Evolutionary conservation across 495 filamentous ascomycete species (phyloP).

Genomic region (Neurospora sp.): DNA sequence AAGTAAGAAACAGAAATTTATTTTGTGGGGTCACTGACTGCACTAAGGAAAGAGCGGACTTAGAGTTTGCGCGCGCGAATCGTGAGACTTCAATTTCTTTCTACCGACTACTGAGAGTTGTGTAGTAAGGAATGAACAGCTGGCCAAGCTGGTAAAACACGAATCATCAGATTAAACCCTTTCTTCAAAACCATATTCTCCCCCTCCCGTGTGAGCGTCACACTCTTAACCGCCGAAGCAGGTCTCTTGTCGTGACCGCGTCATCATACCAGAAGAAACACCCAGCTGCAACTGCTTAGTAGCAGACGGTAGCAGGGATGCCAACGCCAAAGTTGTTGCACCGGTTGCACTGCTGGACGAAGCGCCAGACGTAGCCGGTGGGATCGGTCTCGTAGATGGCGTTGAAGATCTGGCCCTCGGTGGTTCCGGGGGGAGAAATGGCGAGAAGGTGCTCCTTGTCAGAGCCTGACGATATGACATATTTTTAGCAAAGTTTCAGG

Average conservation of each 20-base stretch:
- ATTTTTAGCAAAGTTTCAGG: too few relatives aligned
- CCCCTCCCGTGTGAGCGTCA: not conserved
- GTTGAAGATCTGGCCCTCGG: not conserved
- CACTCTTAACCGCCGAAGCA: too few relatives aligned
- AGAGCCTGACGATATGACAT: not conserved
- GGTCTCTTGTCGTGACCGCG: too few relatives aligned
- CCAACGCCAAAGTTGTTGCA: not conserved
- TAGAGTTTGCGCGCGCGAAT: not conserved
- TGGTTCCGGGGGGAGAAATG: not conserved
- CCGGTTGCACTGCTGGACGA: not conserved
- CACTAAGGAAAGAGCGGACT: not conserved
- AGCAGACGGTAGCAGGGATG: not conserved
- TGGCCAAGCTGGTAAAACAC: not conserved
- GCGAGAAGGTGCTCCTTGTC: not conserved
- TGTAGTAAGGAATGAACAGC: not conserved
- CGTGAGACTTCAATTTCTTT: not conserved
- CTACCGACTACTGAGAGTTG: not conserved
- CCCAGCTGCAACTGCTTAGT: not conserved
- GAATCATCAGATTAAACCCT: not conserved
- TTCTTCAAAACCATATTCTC: not conserved
- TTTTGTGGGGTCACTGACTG: not conserved
- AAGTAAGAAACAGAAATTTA: too few relatives aligned
- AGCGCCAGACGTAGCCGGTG: slow-evolving; percentile 1
- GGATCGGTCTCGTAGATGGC: slow-evolving; percentile 5
- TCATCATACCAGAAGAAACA: too few relatives aligned